Evolutionary conservation across 768 basidiomycete genomes (phyloP), one percentile per base, ranked within the genome.

Genomic region (Leccinum variicolor): DNA sequence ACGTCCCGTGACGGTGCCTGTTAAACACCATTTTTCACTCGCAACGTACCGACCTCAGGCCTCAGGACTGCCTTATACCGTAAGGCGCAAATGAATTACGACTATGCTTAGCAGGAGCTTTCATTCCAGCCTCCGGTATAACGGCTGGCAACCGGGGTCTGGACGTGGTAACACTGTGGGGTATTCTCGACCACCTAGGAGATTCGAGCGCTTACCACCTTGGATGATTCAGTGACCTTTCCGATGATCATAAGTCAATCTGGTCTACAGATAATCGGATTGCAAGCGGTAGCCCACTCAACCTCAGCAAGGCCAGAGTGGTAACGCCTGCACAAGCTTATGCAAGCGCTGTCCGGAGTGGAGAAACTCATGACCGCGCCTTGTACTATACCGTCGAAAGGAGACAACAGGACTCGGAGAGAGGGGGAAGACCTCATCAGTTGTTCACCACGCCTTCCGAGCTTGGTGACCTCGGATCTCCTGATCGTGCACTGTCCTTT

Each of bases 401-500:
- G 39, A 64, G 39, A 17, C 63, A 63, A 19, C 47, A 15, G 23
- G 46, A 9, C 7, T 47, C 47, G 43, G 57, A 58, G n/a, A 53
- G 46, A 25, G 51, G 25, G 28, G 45, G 17, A 29, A 54, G 13
- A 17, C n/a, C 21, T 19, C 48, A 48, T 39, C 53, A 36, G 9
- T 62, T 49, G 29, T 26, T 36, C n/a, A 55, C 33, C n/a, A 55
- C 21, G 11, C 51, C 54, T 13, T 56, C 34, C 4, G 25, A 57
- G 7, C 45, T 46, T 26, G 39, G 47, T 31, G 31, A 52, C 8
- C 21, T 55, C 5, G 45, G 53, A 36, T 52, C 52, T n/a, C 52
- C 65, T 50, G 58, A 52, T 11, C 59, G 49, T 43, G 70, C 67
- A 14, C 57, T 65, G 48, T 73, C 73, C 3, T 63, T 72, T 34